phyloP scores from a whole-genome alignment of 2,329 filamentous ascomycete species.

The Colletotrichum sp. region DNA sequence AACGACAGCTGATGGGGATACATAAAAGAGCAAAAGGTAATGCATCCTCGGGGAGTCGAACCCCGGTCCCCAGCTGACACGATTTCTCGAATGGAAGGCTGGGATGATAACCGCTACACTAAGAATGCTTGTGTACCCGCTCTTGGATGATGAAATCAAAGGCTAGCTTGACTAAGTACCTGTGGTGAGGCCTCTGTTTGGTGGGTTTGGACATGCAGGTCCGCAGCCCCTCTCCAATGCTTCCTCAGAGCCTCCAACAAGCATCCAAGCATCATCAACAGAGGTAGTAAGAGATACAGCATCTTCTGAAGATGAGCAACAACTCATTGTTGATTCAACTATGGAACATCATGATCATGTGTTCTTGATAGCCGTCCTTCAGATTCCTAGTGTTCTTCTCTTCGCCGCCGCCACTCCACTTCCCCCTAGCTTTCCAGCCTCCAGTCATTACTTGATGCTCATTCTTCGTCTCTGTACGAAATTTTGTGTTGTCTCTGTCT shows the following conservation, averaged over 20 bases:
- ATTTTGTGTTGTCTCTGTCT: neutral
- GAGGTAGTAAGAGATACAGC: neutral
- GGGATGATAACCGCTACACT: constrained; percentile 21
- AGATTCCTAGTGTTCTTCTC: neutral
- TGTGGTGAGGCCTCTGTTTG: neutral
- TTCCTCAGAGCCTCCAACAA: neutral
- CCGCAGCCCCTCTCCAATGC: neutral
- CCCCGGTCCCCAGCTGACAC: constrained; percentile 7
- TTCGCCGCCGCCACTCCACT: neutral
- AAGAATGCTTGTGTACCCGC: neutral
- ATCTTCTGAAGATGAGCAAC: neutral
- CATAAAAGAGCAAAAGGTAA: neutral
- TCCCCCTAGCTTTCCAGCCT: neutral
- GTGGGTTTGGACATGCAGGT: neutral
- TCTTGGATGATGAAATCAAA: fast-evolving
- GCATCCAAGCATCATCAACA: neutral
- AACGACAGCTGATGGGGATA: neutral
- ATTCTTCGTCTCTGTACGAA: neutral
- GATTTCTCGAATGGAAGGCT: neutral
- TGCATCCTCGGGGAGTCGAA: constrained; percentile 17
- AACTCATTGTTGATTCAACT: neutral
- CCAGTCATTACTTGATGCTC: neutral
- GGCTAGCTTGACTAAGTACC: neutral
- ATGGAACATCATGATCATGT: neutral
- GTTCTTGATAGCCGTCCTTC: neutral